phyloP scores from a whole-genome alignment of 805 yeast species.

The Yarrowia sp. region DNA sequence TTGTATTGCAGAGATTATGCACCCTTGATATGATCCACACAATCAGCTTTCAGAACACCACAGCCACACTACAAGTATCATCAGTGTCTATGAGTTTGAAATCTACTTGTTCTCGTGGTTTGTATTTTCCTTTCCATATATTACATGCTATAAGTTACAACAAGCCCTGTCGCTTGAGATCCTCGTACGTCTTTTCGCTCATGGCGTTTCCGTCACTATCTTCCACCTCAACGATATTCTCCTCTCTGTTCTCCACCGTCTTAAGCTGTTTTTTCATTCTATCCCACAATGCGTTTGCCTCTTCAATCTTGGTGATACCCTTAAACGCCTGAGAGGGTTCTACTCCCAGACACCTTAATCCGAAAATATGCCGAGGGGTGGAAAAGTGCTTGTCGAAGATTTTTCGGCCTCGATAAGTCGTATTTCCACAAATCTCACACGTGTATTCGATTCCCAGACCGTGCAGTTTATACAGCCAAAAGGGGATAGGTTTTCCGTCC shows the following conservation, averaged over 20 bases:
- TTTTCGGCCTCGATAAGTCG: slow-evolving; percentile 67
- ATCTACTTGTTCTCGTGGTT: too few species aligned
- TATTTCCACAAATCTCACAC: slow-evolving; percentile 88
- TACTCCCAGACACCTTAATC: slow-evolving; percentile 73
- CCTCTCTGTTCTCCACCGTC: slow-evolving; percentile 45
- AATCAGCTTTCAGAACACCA: too few species aligned
- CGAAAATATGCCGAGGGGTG: slow-evolving; percentile 67
- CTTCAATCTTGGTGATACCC: slow-evolving; percentile 64
- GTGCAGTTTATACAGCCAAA: slow-evolving; percentile 86
- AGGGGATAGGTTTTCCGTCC: slow-evolving; percentile 90
- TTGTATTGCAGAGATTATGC: too few species aligned
- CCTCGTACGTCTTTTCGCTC: slow-evolving; percentile 78
- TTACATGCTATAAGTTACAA: slow-evolving; percentile 40
- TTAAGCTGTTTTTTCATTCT: slow-evolving; percentile 44
- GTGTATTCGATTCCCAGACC: slow-evolving; percentile 70
- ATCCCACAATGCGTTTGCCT: slow-evolving; percentile 61
- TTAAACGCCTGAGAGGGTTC: slow-evolving; percentile 53
- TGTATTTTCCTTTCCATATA: too few species aligned
- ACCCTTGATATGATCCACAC: too few species aligned
- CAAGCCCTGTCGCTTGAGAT: slow-evolving; percentile 84
- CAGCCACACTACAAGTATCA: too few species aligned
- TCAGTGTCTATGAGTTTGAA: too few species aligned
- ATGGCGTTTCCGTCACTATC: slow-evolving; percentile 92
- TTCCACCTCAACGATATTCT: slow-evolving; percentile 74
- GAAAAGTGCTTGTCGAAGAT: slow-evolving; percentile 72